Conservation (phyloP, 2,329 filamentous ascomycete species). For the Paecilomyces fulvus region DNA sequence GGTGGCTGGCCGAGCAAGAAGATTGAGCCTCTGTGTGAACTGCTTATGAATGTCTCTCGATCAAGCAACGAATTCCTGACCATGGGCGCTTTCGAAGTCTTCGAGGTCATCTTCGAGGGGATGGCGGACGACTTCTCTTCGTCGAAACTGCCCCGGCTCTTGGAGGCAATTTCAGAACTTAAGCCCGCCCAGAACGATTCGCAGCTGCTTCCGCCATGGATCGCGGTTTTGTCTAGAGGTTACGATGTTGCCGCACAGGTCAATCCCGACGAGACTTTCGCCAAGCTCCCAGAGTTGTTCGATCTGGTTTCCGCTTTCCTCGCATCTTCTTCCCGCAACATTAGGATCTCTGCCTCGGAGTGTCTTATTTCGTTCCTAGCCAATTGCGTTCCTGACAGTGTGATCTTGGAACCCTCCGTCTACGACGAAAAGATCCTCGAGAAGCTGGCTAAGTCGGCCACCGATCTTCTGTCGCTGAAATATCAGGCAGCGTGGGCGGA, state of each 20-base stretch:
- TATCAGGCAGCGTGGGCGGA: conserved; percentile 94
- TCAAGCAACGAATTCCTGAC: conserved; percentile 93
- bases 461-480: conserved; percentile 73
- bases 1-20: conserved; percentile 95
- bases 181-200: conserved; percentile 89
- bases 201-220: conserved; percentile 90
- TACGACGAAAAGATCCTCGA: conserved; percentile 87
- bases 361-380: conserved; percentile 88
- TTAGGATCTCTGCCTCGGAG: conserved; percentile 87
- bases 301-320: conserved; percentile 71
- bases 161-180: conserved; percentile 86
- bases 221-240: conserved; percentile 86
- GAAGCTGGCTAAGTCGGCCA: conserved; percentile 63
- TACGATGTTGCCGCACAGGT: conserved; percentile 91
- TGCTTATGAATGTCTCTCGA: conserved; percentile 78
- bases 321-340: conserved; percentile 81
- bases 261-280: conserved; percentile 82
- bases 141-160: conserved; percentile 75
- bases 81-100: conserved; percentile 93
- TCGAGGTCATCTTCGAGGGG: conserved; percentile 90
- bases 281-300: conserved; percentile 80
- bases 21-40: conserved; percentile 83
- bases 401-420: conserved; percentile 79
- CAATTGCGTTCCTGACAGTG: conserved; percentile 76
- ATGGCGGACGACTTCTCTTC: conserved; percentile 84